Conservation (phyloP, 2,329 filamentous ascomycete species). For the Exophiala xenobiotica region DNA sequence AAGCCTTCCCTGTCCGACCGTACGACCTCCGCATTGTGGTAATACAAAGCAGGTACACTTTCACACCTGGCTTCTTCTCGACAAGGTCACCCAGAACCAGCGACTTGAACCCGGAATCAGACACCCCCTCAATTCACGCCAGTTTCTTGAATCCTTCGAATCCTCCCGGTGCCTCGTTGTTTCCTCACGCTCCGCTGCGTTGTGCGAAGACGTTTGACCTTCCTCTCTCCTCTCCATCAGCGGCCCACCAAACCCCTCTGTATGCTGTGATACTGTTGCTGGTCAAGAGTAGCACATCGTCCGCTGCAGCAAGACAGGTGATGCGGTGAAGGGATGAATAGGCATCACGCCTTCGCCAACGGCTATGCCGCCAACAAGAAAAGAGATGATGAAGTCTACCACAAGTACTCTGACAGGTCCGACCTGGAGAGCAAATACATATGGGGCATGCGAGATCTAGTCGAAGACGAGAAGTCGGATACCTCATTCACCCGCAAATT, state of each 20-base stretch:
- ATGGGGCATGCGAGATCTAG: constrained; percentile 22
- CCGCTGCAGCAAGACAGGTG: constrained; percentile 11
- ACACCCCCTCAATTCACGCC: neutral
- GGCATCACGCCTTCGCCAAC: constrained; percentile 82
- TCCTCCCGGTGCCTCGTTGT: neutral
- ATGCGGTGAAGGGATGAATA: constrained; percentile 62
- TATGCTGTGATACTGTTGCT: constrained; percentile 5
- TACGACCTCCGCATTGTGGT: no score
- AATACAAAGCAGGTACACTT: constrained; percentile 1
- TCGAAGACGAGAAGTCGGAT: constrained; percentile 29
- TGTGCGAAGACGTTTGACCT: neutral
- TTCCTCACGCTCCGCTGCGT: neutral
- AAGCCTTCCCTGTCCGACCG: neutral
- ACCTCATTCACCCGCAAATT: constrained; percentile 22
- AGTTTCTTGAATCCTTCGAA: neutral
- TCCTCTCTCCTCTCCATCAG: constrained; percentile 1
- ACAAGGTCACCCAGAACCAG: neutral
- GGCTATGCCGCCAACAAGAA: constrained; percentile 69
- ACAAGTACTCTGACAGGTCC: constrained; percentile 86
- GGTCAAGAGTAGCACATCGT: constrained; percentile 10
- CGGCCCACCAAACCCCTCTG: neutral
- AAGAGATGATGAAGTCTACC: constrained; percentile 68
- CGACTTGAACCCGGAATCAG: neutral
- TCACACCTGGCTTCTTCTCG: constrained; percentile 3
- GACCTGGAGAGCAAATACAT: constrained; percentile 34